These are phyloP conservation scores for Santalum album DNA, from an alignment of 164 flowering plant genomes.

Conservation along the genomic window DNA sequence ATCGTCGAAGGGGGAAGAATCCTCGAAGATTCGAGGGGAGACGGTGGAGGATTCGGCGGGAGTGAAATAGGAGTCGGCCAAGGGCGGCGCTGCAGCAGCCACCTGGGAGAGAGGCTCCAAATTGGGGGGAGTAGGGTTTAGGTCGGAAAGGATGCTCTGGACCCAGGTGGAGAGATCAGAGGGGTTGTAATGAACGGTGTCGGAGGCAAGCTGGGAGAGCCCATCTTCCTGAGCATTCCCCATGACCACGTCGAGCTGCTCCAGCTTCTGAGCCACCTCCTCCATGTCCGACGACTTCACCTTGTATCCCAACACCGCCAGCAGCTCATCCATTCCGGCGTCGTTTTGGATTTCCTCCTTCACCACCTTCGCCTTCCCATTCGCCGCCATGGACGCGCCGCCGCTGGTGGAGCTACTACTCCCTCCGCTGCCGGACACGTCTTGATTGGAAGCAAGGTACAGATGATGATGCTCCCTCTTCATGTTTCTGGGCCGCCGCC, in stretches of 20 bases:
- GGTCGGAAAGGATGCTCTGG: conserved; percentile 56
- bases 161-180: conserved; percentile 70
- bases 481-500: too few species aligned
- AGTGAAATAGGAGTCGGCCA: too few species aligned
- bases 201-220: conserved; percentile 46
- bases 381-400: background rate
- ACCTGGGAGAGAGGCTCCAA: too few species aligned
- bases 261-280: conserved; percentile 69
- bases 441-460: background rate
- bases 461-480: background rate
- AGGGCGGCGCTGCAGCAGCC: background rate
- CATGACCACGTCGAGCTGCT: conserved; percentile 71
- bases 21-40: too few species aligned
- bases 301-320: conserved; percentile 76
- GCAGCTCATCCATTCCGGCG: conserved; percentile 60
- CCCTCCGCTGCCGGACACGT: background rate
- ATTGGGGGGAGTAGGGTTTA: conserved; percentile 37
- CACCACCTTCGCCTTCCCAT: conserved; percentile 37
- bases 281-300: conserved; percentile 77
- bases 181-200: conserved; percentile 75
- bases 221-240: conserved; percentile 25
- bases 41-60: conserved; percentile 8
- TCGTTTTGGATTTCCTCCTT: conserved; percentile 31
- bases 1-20: too few species aligned
- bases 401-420: conserved; percentile 1